Evolutionary conservation across 202 grass and related monocot genomes (phyloP).

Genomic region (Zizania palustris): DNA sequence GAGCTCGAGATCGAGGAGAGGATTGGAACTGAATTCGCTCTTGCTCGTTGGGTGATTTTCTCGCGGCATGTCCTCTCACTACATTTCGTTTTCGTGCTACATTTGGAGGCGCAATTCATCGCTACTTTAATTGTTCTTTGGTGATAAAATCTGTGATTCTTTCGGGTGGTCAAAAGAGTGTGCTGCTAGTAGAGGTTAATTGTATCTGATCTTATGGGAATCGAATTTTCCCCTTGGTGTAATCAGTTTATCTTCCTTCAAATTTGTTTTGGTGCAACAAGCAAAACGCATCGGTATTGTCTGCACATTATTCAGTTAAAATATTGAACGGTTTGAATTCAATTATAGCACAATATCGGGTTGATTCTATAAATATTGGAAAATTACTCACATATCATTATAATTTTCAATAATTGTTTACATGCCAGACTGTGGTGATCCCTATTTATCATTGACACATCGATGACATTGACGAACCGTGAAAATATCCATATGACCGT

Average conservation of each 20-base stretch:
- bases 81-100: slow-evolving; percentile 38
- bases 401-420: no score
- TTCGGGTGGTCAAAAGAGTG: slow-evolving; percentile 45
- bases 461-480: no score
- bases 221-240: slow-evolving; percentile 36
- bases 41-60: slow-evolving; percentile 2
- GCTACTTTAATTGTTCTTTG: slow-evolving; percentile 41
- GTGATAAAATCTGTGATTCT: slow-evolving; percentile 37
- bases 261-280: slow-evolving; percentile 16
- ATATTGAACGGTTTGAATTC: neutral
- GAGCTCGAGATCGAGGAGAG: slow-evolving; percentile 31
- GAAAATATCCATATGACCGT: no score
- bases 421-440: no score
- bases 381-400: no score
- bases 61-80: slow-evolving; percentile 43
- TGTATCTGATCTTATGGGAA: slow-evolving; percentile 30
- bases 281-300: neutral
- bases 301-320: no score
- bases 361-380: neutral
- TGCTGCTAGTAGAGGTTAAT: slow-evolving; percentile 36
- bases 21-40: slow-evolving; percentile 56
- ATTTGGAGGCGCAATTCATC: slow-evolving; percentile 38
- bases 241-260: slow-evolving; percentile 26
- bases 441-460: no score
- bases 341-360: neutral